Percentiles rank a stretch among this genome's conserved stretches.
These are phyloP conservation scores for Pelargonium fulgidum DNA, from an alignment of 441 rosid genomes.

Conservation along the genomic window DNA sequence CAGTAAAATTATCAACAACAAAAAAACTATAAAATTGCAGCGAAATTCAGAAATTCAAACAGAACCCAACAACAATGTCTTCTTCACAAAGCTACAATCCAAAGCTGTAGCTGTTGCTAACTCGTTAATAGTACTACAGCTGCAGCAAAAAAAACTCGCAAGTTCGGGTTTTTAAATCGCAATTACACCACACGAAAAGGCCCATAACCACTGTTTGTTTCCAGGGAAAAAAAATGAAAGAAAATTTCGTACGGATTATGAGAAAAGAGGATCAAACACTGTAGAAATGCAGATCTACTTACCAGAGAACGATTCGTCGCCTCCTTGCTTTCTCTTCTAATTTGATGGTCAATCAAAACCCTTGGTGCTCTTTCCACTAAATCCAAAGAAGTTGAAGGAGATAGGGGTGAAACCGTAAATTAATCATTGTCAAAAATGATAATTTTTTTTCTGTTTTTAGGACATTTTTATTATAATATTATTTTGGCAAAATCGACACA, in stretches of 20 bases:
- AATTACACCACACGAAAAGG: neutral
- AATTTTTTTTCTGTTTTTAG: no score
- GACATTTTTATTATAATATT: no score
- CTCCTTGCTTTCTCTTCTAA: neutral
- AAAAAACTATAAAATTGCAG: no score
- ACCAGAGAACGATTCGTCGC: slow-evolving; percentile 8
- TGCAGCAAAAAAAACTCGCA: neutral
- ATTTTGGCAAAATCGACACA: no score
- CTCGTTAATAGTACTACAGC: neutral
- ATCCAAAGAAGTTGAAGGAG: no score
- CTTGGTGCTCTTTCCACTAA: neutral
- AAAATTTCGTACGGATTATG: neutral
- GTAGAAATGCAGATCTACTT: slow-evolving; percentile 5
- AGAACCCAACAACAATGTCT: neutral
- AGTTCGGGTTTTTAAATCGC: neutral
- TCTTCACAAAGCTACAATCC: neutral
- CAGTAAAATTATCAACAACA: no score
- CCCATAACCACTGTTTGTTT: neutral
- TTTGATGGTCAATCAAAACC: neutral
- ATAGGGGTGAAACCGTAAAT: slow-evolving; percentile 26
- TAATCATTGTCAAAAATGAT: no score
- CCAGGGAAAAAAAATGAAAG: neutral
- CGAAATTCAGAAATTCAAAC: neutral
- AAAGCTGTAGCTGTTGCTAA: neutral
- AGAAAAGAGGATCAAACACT: neutral